Evolutionary conservation across 2,329 filamentous ascomycete species (phyloP), one percentile per base, ranked within the genome.

Genomic region (Aspergillus oerlinghausenensis): DNA sequence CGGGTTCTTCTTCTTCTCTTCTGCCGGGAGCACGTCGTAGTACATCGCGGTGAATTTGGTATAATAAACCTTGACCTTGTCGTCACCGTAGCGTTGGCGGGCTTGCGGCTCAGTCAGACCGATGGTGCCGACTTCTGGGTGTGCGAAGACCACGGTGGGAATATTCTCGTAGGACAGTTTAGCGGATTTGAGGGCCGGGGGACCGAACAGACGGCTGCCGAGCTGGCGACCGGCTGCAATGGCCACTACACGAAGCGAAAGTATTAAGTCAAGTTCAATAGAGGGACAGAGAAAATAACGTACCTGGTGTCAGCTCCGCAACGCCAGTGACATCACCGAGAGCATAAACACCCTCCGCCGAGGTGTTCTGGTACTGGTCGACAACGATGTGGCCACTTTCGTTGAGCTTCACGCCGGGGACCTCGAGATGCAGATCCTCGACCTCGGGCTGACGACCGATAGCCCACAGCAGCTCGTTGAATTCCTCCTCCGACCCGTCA

Each of bases 61-160:
- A 58, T 76, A 71, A 67, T 81, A 81, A 48, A 77, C 63, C 70
- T 81, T 81, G 65, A 82, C 67, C 56, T 79, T 78, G 52, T 79
- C 77, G 55, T 79, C 75, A 49, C 79, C 79, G 59, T 77, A 80
- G 55, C 71, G 73, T 50, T 73, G 63, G 49, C 77, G 72, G 7
- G 79, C 79, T 63, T 79, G 66, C 1, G 78, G 78, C 62, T 81
- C 79, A 1, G 79, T 81, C 10, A 81, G 73, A 38, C 79, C 79
- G 28, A 77, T 70, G 4, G 77, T 76, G 52, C 79, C 79, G 47
- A 80, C 73, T 63, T 80, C 76, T 0, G 79, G 79, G 63, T 81
- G 79, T 1, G 79, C 70, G 65, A 82, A 81, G 50, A 82, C 75
- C n/a, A 81, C 79, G 1, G 79, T 79, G 8, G 79, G 79, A 57